Evolutionary conservation across 495 filamentous ascomycete species (phyloP), one percentile per base, ranked within the genome.

Genomic region (Aspergillus hancockii): DNA sequence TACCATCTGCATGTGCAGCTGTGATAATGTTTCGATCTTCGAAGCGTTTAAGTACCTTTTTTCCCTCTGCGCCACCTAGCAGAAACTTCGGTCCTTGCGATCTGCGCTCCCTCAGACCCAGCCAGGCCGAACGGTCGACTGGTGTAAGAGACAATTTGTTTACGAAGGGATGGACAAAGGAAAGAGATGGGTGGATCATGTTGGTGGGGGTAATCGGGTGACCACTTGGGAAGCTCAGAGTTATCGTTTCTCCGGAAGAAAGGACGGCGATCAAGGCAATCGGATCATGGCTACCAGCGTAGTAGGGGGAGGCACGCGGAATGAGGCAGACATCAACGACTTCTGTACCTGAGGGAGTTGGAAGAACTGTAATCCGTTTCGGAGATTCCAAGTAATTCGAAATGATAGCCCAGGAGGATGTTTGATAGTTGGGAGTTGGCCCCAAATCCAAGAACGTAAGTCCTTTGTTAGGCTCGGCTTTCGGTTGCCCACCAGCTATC

Each of bases 391-490:
- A 88, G 72, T 97, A 89, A 16, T 84, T 82, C 0, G 86, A 75
- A 6, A 98, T 76, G 0, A 93, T 70, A 60, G 96, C 88, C 88
- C 91, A 95, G 7, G 90, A 88, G 14, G 91, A 93, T 8, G 94
- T 98, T 25, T 90, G 83, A 70, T 97, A 98, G 43, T 89, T 86
- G 1, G 94, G 94, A 22, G 94, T 97, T 38, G 84, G 75, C 0
- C 94, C 95, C 61, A 98, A 81, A 62, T 98, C 94, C 25, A 97
- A 65, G 58, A 98, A 93, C 7, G 88, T 95, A 57, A 98, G 74
- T 1, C 91, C 90, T 68, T 88, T 90, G 10, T 83, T 79, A 23
- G 82, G 74, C 30, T 86, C 80, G 28, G 84, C 83, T 13, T 82
- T 81, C 6, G 81, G 74, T 45, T 85, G 77, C 12, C 95, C 94